Percentiles rank a stretch among this genome's conserved stretches.
These are phyloP conservation scores for Houttuynia cordata DNA, from an alignment of 164 flowering plant genomes.

Conservation along the genomic window DNA sequence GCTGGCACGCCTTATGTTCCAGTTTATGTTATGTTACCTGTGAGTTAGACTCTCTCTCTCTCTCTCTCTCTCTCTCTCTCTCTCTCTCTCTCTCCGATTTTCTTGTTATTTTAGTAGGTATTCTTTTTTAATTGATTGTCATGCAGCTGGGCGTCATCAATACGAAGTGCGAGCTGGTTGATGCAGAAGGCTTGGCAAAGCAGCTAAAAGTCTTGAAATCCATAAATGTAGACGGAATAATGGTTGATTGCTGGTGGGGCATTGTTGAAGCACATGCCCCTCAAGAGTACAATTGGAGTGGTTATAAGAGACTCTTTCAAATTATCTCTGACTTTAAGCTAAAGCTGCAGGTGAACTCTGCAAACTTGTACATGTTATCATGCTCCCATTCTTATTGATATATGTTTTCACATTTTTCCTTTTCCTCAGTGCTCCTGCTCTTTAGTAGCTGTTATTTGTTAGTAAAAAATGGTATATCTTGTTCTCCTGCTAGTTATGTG, in stretches of 20 bases:
- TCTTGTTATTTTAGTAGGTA: neutral
- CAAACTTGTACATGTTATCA: neutral
- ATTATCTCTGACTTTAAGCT: constrained; percentile 68
- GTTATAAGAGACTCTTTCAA: constrained; percentile 65
- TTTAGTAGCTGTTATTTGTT: no score
- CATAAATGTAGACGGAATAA: constrained; percentile 66
- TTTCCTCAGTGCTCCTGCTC: no score
- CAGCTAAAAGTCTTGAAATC: constrained; percentile 70
- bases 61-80: neutral
- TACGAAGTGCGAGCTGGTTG: constrained; percentile 73
- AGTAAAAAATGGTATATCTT: no score
- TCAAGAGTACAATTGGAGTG: constrained; percentile 72
- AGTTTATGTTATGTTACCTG: constrained; percentile 15
- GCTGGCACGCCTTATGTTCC: constrained; percentile 12
- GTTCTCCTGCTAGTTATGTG: no score
- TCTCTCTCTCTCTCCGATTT: neutral
- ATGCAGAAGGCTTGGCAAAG: constrained; percentile 65
- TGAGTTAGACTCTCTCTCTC: constrained; percentile 5
- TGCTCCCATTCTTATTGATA: no score
- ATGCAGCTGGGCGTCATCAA: constrained; percentile 70
- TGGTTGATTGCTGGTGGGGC: constrained; percentile 97
- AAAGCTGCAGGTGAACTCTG: constrained; percentile 46
- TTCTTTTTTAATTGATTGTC: neutral
- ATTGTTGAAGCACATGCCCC: constrained; percentile 77
- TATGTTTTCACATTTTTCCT: no score